phyloP scores from a whole-genome alignment of 2,329 filamentous ascomycete species.

The Diplodia seriata region DNA sequence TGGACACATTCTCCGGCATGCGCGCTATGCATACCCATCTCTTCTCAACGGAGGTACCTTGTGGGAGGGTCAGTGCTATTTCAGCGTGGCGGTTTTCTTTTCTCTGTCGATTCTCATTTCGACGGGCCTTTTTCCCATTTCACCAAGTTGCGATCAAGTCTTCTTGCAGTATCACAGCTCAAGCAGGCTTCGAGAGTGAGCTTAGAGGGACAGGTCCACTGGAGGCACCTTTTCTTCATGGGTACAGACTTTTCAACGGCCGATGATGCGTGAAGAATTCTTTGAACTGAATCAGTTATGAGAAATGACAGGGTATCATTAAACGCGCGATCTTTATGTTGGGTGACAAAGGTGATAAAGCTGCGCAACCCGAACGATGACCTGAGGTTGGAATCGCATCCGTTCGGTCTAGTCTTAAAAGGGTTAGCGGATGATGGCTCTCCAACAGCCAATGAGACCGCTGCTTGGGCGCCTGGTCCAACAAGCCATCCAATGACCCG shows the following conservation, averaged over 20 bases:
- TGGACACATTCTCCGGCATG: neutral
- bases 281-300: neutral
- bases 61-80: slow-evolving; percentile 11
- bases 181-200: slow-evolving; percentile 8
- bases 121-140: slow-evolving; percentile 10
- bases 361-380: neutral
- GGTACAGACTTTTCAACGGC: neutral
- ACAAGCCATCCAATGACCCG: too few species aligned
- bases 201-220: neutral
- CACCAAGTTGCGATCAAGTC: neutral
- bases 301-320: neutral
- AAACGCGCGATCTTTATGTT: neutral
- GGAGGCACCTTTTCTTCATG: neutral
- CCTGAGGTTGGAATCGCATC: neutral
- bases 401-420: neutral
- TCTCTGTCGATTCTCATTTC: slow-evolving; percentile 22
- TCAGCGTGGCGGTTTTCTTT: neutral
- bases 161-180: neutral
- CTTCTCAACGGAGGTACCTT: neutral
- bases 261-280: neutral
- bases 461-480: neutral
- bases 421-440: neutral
- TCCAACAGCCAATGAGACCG: neutral
- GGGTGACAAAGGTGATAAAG: neutral
- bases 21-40: neutral